phyloP scores from a whole-genome alignment of 2,329 filamentous ascomycete genomes.

The Geoglossum cookeanum region DNA sequence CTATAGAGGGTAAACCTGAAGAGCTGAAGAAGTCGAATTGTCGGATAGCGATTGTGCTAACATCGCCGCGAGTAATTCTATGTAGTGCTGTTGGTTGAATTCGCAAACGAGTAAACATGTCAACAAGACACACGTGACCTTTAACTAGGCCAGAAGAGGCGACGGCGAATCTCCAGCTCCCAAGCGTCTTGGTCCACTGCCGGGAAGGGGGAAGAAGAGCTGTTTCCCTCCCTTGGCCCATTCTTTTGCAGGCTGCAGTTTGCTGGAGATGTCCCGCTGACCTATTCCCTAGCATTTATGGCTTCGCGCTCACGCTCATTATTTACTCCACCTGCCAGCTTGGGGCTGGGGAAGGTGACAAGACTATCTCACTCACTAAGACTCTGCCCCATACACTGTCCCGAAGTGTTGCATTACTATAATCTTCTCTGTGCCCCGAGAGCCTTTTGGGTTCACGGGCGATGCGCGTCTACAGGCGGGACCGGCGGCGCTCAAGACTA shows the following conservation, averaged over 20 bases:
- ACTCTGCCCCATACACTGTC: too few species aligned
- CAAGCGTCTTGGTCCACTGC: too few species aligned
- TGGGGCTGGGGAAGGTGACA: too few species aligned
- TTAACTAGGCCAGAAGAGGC: background rate
- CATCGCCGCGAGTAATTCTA: too few species aligned
- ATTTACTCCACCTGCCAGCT: too few species aligned
- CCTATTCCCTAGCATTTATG: background rate
- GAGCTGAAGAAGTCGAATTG: background rate
- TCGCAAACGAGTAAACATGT: background rate
- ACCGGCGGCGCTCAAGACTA: slow-evolving; percentile 3
- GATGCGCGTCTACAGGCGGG: background rate
- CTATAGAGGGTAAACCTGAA: background rate
- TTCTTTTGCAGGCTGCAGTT: background rate
- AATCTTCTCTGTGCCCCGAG: background rate
- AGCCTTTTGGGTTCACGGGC: background rate
- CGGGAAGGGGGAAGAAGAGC: too few species aligned
- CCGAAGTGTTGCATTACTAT: background rate
- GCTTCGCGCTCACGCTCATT: background rate
- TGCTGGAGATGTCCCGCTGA: background rate
- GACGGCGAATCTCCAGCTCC: too few species aligned
- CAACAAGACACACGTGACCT: background rate
- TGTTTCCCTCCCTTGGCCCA: background rate
- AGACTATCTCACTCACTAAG: too few species aligned
- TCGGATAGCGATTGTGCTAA: background rate
- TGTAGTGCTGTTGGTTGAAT: background rate